A percentile compares a stretch with the other conserved stretches of the same genome.
phyloP scores from a whole-genome alignment of 78 protist species.

The Dictyostelium brefeldianum region DNA sequence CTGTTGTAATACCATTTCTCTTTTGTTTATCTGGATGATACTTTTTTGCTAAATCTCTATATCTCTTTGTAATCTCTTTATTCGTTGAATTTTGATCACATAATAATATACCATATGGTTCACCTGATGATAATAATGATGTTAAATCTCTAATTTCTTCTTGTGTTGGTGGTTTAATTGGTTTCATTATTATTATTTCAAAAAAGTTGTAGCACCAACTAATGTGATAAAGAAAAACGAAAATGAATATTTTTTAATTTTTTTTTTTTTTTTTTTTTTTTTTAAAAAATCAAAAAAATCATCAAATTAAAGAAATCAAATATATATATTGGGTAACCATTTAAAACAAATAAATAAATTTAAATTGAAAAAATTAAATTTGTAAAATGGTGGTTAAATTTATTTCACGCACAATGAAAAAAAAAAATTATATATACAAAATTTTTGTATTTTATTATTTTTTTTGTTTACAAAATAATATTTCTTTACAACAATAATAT shows the following conservation, averaged over 20 bases:
- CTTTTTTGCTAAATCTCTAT: slow-evolving; percentile 25
- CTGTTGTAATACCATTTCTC: background rate
- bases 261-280: slow-evolving; percentile 1
- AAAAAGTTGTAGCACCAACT: too few relatives aligned
- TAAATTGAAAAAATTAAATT: too few relatives aligned
- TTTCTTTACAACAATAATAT: too few relatives aligned
- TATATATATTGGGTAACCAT: too few relatives aligned
- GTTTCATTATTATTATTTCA: background rate
- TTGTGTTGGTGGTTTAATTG: slow-evolving; percentile 36
- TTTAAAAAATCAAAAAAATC: too few relatives aligned
- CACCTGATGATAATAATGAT: slow-evolving; percentile 24
- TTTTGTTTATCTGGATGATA: slow-evolving; percentile 54
- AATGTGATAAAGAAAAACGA: too few relatives aligned
- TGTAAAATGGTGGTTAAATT: too few relatives aligned
- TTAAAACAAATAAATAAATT: too few relatives aligned
- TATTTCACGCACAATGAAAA: too few relatives aligned
- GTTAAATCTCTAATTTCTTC: slow-evolving; percentile 37
- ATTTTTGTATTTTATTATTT: too few relatives aligned
- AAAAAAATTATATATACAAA: too few relatives aligned
- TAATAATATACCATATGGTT: slow-evolving; percentile 25
- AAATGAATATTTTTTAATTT: background rate
- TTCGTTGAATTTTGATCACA: background rate
- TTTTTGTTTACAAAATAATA: background rate
- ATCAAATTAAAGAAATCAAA: too few relatives aligned
- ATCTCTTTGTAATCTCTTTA: slow-evolving; percentile 6